These are phyloP conservation scores for Neonectria neomacrospora DNA, from an alignment of 2,329 filamentous ascomycete species.

Conservation along the genomic window DNA sequence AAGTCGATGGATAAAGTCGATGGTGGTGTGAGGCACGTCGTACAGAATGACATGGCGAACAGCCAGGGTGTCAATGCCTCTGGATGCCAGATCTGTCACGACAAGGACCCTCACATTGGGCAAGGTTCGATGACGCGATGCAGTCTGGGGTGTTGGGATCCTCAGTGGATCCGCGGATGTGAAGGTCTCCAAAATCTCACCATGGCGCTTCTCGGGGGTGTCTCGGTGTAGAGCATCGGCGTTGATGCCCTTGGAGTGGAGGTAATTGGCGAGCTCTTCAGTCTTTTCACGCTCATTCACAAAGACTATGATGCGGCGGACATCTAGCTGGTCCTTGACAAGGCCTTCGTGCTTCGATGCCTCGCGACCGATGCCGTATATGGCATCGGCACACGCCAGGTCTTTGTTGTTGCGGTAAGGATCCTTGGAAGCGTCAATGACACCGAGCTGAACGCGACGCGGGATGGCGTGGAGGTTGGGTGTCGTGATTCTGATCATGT, in stretches of 20 bases:
- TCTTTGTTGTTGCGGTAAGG: slow-evolving; percentile 94
- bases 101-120: slow-evolving; percentile 90
- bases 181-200: slow-evolving; percentile 81
- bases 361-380: slow-evolving; percentile 92
- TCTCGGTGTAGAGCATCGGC: slow-evolving; percentile 88
- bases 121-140: slow-evolving; percentile 62
- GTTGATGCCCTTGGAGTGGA: slow-evolving; percentile 87
- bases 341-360: slow-evolving; percentile 67
- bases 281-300: slow-evolving; percentile 96
- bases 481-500: slow-evolving; percentile 87
- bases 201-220: slow-evolving; percentile 79
- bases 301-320: slow-evolving; percentile 92
- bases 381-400: slow-evolving; percentile 92
- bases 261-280: slow-evolving; percentile 80
- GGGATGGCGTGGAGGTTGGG: slow-evolving; percentile 97
- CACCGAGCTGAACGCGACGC: slow-evolving; percentile 90
- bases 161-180: slow-evolving; percentile 62
- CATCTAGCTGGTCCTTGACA: slow-evolving; percentile 67
- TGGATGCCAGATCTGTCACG: slow-evolving; percentile 89
- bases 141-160: slow-evolving; percentile 44
- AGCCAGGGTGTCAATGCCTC: slow-evolving; percentile 93
- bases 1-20: slow-evolving; percentile 97
- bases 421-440: slow-evolving; percentile 91
- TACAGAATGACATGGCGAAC: slow-evolving; percentile 94
- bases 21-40: slow-evolving; percentile 96